Evolutionary conservation across 768 basidiomycete species (phyloP).

Genomic region (Kwoniella pini): DNA sequence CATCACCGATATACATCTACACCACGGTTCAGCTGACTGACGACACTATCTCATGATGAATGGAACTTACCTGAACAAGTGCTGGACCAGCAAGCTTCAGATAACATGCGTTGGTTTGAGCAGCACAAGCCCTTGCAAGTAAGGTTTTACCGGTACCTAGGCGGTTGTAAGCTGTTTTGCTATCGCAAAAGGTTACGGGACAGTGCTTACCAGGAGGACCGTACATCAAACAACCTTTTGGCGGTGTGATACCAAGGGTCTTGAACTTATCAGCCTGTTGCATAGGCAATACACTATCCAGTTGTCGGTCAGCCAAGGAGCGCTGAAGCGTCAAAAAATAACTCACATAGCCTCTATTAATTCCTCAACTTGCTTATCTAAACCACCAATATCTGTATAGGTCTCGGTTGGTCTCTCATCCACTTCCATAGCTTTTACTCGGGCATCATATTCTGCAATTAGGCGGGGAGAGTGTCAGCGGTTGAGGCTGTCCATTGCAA

Average conservation of each 20-base stretch:
- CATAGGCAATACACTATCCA: slow-evolving; percentile 80
- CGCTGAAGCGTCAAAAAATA: not conserved
- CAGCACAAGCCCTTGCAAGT: slow-evolving; percentile 94
- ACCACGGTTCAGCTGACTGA: not conserved
- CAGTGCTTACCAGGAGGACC: slow-evolving; percentile 81
- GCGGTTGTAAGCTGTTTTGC: not conserved
- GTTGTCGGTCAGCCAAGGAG: not conserved
- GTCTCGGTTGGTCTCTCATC: slow-evolving; percentile 97
- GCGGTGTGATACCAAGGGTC: slow-evolving; percentile 93
- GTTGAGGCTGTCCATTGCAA: not conserved
- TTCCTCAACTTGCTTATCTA: slow-evolving; percentile 99
- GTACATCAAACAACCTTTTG: slow-evolving; percentile 98
- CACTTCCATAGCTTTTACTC: slow-evolving; percentile 99
- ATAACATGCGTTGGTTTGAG: slow-evolving; percentile 96
- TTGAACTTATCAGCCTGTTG: slow-evolving; percentile 98
- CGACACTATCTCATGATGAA: not conserved
- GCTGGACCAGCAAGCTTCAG: slow-evolving; percentile 97
- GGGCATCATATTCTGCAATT: slow-evolving; percentile 87
- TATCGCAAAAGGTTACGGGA: not conserved
- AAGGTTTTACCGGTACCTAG: slow-evolving; percentile 93
- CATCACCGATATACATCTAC: slow-evolving; percentile 97
- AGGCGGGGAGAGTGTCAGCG: not conserved
- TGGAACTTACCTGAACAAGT: slow-evolving; percentile 70
- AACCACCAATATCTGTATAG: slow-evolving; percentile 88
- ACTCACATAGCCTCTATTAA: slow-evolving; percentile 84